These are phyloP conservation scores for Ganoderma resinaceum DNA, from an alignment of 1,284 basidiomycete species.

Conservation along the genomic window DNA sequence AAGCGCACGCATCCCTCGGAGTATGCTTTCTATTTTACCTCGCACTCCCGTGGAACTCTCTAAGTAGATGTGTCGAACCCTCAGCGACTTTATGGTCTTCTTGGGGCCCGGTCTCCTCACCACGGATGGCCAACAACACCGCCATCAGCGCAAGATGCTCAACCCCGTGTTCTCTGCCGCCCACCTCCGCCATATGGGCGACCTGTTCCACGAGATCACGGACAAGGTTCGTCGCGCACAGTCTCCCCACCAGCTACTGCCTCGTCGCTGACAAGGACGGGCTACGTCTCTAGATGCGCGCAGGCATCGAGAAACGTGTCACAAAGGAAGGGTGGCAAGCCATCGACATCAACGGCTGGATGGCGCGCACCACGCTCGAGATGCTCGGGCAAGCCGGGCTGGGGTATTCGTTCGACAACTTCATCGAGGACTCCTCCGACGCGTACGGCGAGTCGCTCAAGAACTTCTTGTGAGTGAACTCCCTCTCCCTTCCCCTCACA, in stretches of 20 bases:
- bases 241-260: neutral
- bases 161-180: slow-evolving; percentile 28
- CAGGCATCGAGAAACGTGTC: slow-evolving; percentile 27
- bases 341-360: slow-evolving; percentile 44
- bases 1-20: slow-evolving; percentile 8
- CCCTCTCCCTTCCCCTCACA: neutral
- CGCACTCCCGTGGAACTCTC: neutral
- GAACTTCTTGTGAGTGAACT: slow-evolving; percentile 35
- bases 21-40: slow-evolving; percentile 1
- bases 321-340: slow-evolving; percentile 6
- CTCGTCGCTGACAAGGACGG: neutral
- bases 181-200: slow-evolving; percentile 25
- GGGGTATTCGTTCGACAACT: slow-evolving; percentile 44
- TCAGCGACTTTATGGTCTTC: slow-evolving; percentile 16
- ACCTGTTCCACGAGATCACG: slow-evolving; percentile 22
- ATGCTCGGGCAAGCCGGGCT: slow-evolving; percentile 45
- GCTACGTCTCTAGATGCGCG: slow-evolving; percentile 24
- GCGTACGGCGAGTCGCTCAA: slow-evolving; percentile 40
- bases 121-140: slow-evolving; percentile 20
- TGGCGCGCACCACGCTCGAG: slow-evolving; percentile 44
- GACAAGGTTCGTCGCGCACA: slow-evolving; percentile 11
- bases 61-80: too few relatives aligned
- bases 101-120: slow-evolving; percentile 22
- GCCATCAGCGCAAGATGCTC: slow-evolving; percentile 27
- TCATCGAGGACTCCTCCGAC: slow-evolving; percentile 34